Conservation (phyloP, 2,329 filamentous ascomycete genomes). For the Neopestalotiopsis sp. region DNA sequence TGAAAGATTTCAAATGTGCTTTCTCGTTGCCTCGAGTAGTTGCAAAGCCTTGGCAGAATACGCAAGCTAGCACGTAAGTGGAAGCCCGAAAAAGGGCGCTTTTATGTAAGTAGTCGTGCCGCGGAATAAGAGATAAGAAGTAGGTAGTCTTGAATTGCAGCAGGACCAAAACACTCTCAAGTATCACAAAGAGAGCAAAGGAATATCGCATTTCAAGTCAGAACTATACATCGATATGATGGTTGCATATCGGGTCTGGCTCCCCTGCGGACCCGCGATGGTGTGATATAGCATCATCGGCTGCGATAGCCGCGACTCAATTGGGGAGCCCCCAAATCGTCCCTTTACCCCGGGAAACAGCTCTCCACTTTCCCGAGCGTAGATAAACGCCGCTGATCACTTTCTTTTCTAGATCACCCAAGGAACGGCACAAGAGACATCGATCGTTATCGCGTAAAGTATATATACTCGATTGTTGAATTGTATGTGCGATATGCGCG, state of each 20-base stretch:
- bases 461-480: background rate
- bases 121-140: too few species aligned
- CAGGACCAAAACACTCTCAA: too few species aligned
- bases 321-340: slow-evolving; percentile 30
- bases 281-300: slow-evolving; percentile 32
- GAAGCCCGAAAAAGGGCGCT: slow-evolving; percentile 6
- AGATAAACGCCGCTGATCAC: background rate
- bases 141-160: too few species aligned
- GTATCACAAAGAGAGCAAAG: too few species aligned
- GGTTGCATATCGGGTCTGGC: background rate
- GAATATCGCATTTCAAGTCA: too few species aligned
- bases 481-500: slow-evolving; percentile 29
- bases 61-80: background rate
- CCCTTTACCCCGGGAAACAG: background rate
- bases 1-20: background rate
- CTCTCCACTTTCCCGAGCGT: background rate
- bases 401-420: background rate
- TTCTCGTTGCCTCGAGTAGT: background rate
- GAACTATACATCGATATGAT: too few species aligned
- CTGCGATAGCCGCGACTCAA: slow-evolving; percentile 42
- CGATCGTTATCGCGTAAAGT: background rate
- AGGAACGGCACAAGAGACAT: background rate
- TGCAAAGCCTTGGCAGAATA: background rate
- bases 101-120: background rate
- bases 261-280: slow-evolving; percentile 1